Base-by-base conservation (phyloP, 305 asterid genomes). In the Solanum hybrid region DNA sequence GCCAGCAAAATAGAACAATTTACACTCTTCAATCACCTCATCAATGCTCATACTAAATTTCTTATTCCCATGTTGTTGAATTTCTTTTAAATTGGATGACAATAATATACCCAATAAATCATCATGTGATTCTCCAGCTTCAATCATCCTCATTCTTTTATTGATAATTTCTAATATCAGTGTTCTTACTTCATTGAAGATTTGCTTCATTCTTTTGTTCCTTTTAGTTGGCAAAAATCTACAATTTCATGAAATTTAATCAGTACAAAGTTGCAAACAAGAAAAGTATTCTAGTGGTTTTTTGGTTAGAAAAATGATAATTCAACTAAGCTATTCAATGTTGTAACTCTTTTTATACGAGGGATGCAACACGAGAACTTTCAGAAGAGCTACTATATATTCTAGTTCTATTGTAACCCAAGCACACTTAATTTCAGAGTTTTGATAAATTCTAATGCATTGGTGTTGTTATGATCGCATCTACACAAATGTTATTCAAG, bases 1-100 rank as follows among this genome's bases (percentile, higher is more conserved):
- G 5, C 97, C 98, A 2, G 94, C 95, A 26, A 93, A 60, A 88
- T 95, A 94, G 36, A 92, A 92, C 1, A 92, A 79, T 56, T 89
- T 92, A 88, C 93, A 92, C 42, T 91, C 94, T 40, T 90, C 92
- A n/a, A 64, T 64, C 73, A 64, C 73, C 73, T 64, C 73, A 64
- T 64, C 73, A 13, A 87, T 76, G 46, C 78, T 89, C 94, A 94
- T 89, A 37, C 95, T 95, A 3, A 36, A 89, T 10, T 80, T 89
- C 85, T 88, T 88, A 69, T 78, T 92, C 24, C 94, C 93, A 37
- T 89, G 77, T 90, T 89, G 88, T 90, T 90, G 85, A 42, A 92
- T 90, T 79, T 93, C 93, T 7, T 90, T 89, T 9, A 91, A 40
- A 89, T 86, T 82, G 77, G 91, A 75, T 88, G 90, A 92, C 90